Percentiles rank a stretch among this genome's conserved stretches.
Evolutionary conservation across 1,284 basidiomycete species (phyloP).

Genomic region (Fomitiporia mediterranea): DNA sequence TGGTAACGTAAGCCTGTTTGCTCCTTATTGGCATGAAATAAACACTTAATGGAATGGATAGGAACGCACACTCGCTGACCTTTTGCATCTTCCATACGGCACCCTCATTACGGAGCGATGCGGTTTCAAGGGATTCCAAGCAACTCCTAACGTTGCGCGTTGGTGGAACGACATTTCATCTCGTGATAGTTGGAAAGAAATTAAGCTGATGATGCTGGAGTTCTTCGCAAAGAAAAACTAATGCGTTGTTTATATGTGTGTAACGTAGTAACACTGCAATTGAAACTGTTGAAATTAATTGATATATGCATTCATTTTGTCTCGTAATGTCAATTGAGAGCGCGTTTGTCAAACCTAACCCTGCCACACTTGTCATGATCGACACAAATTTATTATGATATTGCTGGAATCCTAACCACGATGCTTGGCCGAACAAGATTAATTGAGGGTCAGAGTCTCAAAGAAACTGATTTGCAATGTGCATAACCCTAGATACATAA

Average conservation of each 20-base stretch:
- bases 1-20: conserved; percentile 33
- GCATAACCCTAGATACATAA: too few species aligned
- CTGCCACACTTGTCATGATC: too few species aligned
- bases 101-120: conserved; percentile 23
- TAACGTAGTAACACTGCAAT: not conserved
- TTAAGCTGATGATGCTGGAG: not conserved
- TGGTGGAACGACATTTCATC: conserved; percentile 19
- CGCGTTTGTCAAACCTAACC: too few species aligned
- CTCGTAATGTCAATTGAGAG: too few species aligned
- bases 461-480: too few species aligned
- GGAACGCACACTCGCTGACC: conserved; percentile 46
- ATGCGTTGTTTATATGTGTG: not conserved
- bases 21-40: not conserved
- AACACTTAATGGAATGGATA: conserved; percentile 21
- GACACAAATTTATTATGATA: too few species aligned
- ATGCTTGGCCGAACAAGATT: too few species aligned
- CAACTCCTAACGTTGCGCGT: conserved; percentile 30
- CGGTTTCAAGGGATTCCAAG: conserved; percentile 24
- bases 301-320: too few species aligned
- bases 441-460: too few species aligned
- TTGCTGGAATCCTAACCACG: too few species aligned
- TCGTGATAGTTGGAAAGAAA: conserved; percentile 15
- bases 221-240: not conserved
- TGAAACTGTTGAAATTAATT: not conserved
- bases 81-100: conserved; percentile 50